Evolutionary conservation across 768 basidiomycete species (phyloP).

Genomic region (Pholiota microspora): DNA sequence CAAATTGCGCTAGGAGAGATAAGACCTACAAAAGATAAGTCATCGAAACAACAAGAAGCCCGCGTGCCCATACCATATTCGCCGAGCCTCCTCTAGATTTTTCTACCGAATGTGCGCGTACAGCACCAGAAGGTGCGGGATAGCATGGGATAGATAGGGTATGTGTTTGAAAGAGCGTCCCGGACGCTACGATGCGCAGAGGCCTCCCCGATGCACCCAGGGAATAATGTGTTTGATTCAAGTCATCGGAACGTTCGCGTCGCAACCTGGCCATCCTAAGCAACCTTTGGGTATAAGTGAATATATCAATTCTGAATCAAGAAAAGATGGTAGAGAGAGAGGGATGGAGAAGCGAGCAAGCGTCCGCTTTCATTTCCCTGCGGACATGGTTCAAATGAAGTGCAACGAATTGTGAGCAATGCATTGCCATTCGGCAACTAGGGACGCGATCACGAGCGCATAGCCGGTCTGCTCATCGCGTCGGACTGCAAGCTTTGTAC

Average conservation of each 20-base stretch:
- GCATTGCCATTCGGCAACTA: neutral
- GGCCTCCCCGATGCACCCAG: constrained; percentile 30
- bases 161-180: constrained; percentile 79
- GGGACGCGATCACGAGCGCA: neutral
- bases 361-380: constrained; percentile 5
- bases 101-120: constrained; percentile 71
- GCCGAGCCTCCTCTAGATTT: constrained; percentile 73
- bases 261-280: constrained; percentile 45
- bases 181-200: constrained; percentile 76
- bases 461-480: no score
- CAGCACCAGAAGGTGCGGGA: constrained; percentile 53
- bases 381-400: neutral
- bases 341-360: neutral
- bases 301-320: constrained; percentile 11
- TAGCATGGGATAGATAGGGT: constrained; percentile 61
- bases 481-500: no score
- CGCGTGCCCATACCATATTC: constrained; percentile 39
- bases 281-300: constrained; percentile 19
- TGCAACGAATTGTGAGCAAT: neutral
- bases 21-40: constrained; percentile 44
- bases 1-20: constrained; percentile 70
- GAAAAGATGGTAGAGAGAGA: constrained; percentile 2
- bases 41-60: neutral
- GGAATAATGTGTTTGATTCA: constrained; percentile 21
- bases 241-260: constrained; percentile 37